phyloP scores from a whole-genome alignment of 768 basidiomycete genomes.

The Hemileccinum rubropunctum region DNA sequence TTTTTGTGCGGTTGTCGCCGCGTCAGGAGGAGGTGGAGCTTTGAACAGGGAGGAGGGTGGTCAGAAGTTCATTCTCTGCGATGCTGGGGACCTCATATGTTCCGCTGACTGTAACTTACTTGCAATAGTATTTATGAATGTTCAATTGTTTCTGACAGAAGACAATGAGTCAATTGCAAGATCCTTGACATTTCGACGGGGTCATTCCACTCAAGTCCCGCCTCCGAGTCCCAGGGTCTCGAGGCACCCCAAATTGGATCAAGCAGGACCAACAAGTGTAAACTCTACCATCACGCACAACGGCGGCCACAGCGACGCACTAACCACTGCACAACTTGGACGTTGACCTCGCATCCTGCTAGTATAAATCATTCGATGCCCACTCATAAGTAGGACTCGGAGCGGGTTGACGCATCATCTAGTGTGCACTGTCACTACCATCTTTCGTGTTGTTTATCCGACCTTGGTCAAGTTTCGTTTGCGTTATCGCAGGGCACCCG shows the following conservation, averaged over 20 bases:
- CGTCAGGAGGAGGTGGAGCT: background rate
- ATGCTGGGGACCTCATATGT: too few relatives aligned
- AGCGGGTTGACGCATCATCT: background rate
- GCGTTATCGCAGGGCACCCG: too few relatives aligned
- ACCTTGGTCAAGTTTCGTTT: background rate
- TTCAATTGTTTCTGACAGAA: too few relatives aligned
- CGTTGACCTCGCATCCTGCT: background rate
- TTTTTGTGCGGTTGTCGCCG: slow-evolving; percentile 4
- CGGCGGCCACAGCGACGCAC: slow-evolving; percentile 1
- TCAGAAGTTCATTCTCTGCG: too few relatives aligned
- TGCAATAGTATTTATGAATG: too few relatives aligned
- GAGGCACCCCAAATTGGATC: too few relatives aligned
- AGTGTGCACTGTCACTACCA: slow-evolving; percentile 1
- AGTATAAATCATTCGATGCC: too few relatives aligned
- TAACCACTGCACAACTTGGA: background rate
- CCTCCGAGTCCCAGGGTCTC: too few relatives aligned
- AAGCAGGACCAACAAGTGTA: background rate
- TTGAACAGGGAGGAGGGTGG: background rate
- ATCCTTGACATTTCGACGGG: too few relatives aligned
- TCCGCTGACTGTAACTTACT: too few relatives aligned
- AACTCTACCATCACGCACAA: background rate
- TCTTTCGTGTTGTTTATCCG: background rate
- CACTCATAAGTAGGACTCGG: background rate
- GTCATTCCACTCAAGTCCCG: too few relatives aligned
- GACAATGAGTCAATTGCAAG: too few relatives aligned